Evolutionary conservation across 805 yeast genomes (phyloP).

Genomic region (Pichia ethanolica): DNA sequence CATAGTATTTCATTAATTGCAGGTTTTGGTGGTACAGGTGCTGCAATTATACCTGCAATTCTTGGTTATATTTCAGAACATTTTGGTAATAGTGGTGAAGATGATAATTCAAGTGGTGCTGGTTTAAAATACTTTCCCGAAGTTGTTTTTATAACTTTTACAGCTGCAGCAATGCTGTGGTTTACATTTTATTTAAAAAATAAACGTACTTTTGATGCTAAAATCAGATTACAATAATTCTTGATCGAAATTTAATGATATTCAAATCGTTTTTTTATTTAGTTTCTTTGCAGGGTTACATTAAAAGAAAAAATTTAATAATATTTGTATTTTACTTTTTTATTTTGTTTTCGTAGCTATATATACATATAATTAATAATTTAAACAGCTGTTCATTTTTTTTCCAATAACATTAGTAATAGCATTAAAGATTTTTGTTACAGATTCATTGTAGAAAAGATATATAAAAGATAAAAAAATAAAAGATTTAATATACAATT

Average conservation of each 20-base stretch:
- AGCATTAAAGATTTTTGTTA: too few relatives aligned
- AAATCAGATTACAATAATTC: slow-evolving; percentile 10
- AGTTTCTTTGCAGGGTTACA: too few relatives aligned
- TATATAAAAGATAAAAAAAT: too few relatives aligned
- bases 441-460: too few relatives aligned
- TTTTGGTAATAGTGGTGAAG: slow-evolving; percentile 12
- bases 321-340: too few relatives aligned
- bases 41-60: slow-evolving; percentile 64
- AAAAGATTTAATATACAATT: too few relatives aligned
- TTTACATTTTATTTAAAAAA: slow-evolving; percentile 17
- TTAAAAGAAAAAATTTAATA: too few relatives aligned
- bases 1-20: slow-evolving; percentile 68
- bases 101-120: slow-evolving; percentile 18
- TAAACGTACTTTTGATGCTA: slow-evolving; percentile 13
- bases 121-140: slow-evolving; percentile 28
- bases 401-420: too few relatives aligned
- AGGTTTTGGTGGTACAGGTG: slow-evolving; percentile 78
- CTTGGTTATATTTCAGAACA: slow-evolving; percentile 43
- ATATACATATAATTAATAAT: too few relatives aligned
- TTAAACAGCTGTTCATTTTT: too few relatives aligned
- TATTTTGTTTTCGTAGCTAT: too few relatives aligned
- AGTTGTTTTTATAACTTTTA: slow-evolving; percentile 17
- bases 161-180: slow-evolving; percentile 23
- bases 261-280: not conserved
- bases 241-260: too few relatives aligned